These are phyloP conservation scores for Bryum argenteum DNA, from an alignment of 225 moss, liverwort and hornwort species.

Conservation along the genomic window DNA sequence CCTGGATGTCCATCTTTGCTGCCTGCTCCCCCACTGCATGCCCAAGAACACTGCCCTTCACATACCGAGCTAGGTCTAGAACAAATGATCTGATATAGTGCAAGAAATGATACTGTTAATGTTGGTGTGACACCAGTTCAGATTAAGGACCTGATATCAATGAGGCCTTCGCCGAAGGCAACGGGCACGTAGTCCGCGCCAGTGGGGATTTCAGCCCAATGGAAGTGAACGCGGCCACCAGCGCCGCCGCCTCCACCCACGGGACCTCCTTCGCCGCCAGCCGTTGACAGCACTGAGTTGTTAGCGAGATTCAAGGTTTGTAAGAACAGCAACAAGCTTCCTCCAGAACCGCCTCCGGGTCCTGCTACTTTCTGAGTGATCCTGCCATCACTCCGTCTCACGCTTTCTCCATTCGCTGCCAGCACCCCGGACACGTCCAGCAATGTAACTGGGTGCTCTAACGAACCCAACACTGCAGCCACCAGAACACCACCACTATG, in stretches of 20 bases:
- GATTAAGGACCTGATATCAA: slow-evolving; percentile 63
- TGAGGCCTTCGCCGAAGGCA: slow-evolving; percentile 59
- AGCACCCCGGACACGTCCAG: slow-evolving; percentile 78
- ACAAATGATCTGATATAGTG: too few relatives aligned
- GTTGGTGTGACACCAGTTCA: too few relatives aligned
- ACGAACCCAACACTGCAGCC: slow-evolving; percentile 77
- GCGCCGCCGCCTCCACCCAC: slow-evolving; percentile 90
- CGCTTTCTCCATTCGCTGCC: slow-evolving; percentile 79
- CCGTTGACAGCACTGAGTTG: slow-evolving; percentile 66
- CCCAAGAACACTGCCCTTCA: background rate
- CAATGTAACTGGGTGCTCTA: slow-evolving; percentile 77
- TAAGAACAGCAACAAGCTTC: slow-evolving; percentile 81
- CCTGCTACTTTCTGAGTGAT: slow-evolving; percentile 42
- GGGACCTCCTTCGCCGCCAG: slow-evolving; percentile 74
- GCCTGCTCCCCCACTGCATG: slow-evolving; percentile 79
- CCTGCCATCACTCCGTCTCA: slow-evolving; percentile 14
- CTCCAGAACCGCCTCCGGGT: slow-evolving; percentile 88
- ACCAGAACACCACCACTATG: slow-evolving; percentile 5
- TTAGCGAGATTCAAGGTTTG: slow-evolving; percentile 72
- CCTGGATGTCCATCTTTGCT: slow-evolving; percentile 60
- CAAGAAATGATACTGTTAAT: too few relatives aligned
- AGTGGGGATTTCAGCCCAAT: slow-evolving; percentile 80
- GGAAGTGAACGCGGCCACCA: slow-evolving; percentile 91
- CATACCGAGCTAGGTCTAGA: background rate
- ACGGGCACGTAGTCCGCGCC: slow-evolving; percentile 77